A percentile compares a stretch with the other conserved stretches of the same genome.
Conservation (phyloP, 768 basidiomycete species). For the Rhizopogon vesiculosus region DNA sequence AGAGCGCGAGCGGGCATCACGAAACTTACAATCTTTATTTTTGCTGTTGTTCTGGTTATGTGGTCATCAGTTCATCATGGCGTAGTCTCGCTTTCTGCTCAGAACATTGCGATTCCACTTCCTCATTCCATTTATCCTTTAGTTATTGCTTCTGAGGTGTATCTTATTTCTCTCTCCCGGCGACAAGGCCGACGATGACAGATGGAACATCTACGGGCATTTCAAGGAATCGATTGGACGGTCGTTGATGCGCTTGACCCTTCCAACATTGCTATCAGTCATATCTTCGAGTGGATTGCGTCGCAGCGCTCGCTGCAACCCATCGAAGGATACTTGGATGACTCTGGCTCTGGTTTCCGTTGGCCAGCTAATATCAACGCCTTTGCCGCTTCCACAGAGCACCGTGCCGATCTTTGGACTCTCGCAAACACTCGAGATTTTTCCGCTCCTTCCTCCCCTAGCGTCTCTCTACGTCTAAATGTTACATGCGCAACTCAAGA, state of each 20-base stretch:
- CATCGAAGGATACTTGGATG: slow-evolving; percentile 5
- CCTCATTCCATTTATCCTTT: neutral
- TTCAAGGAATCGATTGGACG: slow-evolving; percentile 47
- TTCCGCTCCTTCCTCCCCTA: neutral
- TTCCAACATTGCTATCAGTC: slow-evolving; percentile 31
- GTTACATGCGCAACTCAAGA: slow-evolving; percentile 43
- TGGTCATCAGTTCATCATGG: too few relatives aligned
- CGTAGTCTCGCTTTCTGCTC: neutral
- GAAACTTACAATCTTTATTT: too few relatives aligned
- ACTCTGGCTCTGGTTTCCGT: slow-evolving; percentile 15
- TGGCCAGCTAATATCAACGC: slow-evolving; percentile 38
- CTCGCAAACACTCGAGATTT: neutral
- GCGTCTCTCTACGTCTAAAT: slow-evolving; percentile 14
- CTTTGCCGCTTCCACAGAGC: slow-evolving; percentile 9
- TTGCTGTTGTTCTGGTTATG: too few relatives aligned
- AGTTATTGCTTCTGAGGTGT: slow-evolving; percentile 40
- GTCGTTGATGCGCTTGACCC: slow-evolving; percentile 47
- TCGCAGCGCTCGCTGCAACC: slow-evolving; percentile 21
- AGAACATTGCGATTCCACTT: neutral
- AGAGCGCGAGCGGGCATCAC: too few relatives aligned
- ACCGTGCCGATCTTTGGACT: slow-evolving; percentile 19
- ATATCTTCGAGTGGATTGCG: slow-evolving; percentile 41
- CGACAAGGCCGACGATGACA: slow-evolving; percentile 50
- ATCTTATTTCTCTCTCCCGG: slow-evolving; percentile 55
- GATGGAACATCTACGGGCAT: slow-evolving; percentile 51